These are phyloP conservation scores for Colletotrichum eremochloae DNA, from an alignment of 2,329 filamentous ascomycete species.

Conservation along the genomic window DNA sequence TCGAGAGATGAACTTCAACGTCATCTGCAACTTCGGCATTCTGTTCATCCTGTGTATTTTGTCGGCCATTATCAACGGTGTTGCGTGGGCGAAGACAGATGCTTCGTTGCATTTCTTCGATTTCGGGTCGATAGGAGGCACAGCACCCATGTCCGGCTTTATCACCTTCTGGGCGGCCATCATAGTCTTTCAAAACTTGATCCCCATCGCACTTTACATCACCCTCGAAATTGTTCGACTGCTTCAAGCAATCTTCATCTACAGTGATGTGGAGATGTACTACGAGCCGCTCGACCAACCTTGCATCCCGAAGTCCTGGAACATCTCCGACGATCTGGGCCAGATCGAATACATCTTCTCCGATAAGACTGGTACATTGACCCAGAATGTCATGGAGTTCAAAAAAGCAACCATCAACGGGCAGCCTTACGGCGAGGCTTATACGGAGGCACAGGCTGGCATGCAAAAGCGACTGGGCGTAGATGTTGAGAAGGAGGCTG, in stretches of 20 bases:
- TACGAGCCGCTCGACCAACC: slow-evolving; percentile 94
- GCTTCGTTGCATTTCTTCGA: slow-evolving; percentile 88
- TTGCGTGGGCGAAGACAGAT: slow-evolving; percentile 81
- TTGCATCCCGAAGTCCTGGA: slow-evolving; percentile 98
- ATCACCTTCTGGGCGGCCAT: slow-evolving; percentile 97
- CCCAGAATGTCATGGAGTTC: slow-evolving; percentile 98
- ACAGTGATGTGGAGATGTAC: slow-evolving; percentile 96
- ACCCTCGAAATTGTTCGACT: slow-evolving; percentile 96
- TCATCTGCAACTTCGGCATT: slow-evolving; percentile 95
- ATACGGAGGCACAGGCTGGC: slow-evolving; percentile 95
- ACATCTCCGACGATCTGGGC: slow-evolving; percentile 96
- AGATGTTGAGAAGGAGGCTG: slow-evolving; percentile 85
- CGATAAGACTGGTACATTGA: slow-evolving; percentile 91
- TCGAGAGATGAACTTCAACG: slow-evolving; percentile 95
- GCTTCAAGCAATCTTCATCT: slow-evolving; percentile 95
- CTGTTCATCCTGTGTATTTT: slow-evolving; percentile 91
- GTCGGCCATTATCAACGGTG: slow-evolving; percentile 85
- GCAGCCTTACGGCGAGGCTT: slow-evolving; percentile 96
- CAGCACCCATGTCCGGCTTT: slow-evolving; percentile 84
- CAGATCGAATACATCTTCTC: slow-evolving; percentile 99
- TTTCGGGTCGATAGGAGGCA: slow-evolving; percentile 83
- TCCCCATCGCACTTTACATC: slow-evolving; percentile 98
- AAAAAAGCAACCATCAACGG: slow-evolving; percentile 98
- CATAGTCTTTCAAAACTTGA: slow-evolving; percentile 98
- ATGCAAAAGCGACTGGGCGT: slow-evolving; percentile 94